A percentile compares a stretch with the other conserved stretches of the same genome.
Evolutionary conservation across 768 basidiomycete species (phyloP).

Genomic region (Lactarius vividus): DNA sequence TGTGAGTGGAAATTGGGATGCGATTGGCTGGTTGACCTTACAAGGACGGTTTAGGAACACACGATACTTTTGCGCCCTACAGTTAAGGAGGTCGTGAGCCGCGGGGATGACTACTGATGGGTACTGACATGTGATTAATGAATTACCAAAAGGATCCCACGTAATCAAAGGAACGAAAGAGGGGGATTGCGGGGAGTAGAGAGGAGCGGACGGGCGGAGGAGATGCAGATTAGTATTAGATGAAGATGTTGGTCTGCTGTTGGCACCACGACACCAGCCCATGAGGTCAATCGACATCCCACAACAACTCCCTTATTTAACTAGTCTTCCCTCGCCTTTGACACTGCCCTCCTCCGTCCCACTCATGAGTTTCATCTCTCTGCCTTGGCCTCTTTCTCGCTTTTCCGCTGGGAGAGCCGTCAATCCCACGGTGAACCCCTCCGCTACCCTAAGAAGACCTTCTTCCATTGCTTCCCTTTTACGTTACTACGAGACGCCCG

Average conservation of each 20-base stretch:
- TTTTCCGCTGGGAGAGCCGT: slow-evolving; percentile 12
- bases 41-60: slow-evolving; percentile 55
- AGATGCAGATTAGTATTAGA: neutral
- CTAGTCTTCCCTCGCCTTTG: neutral
- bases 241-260: neutral
- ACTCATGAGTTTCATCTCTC: slow-evolving; percentile 16
- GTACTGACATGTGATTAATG: neutral
- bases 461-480: slow-evolving; percentile 24
- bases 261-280: neutral
- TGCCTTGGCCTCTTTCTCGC: slow-evolving; percentile 32
- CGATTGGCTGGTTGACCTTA: neutral
- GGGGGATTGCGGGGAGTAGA: neutral
- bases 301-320: neutral
- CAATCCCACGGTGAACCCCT: slow-evolving; percentile 2
- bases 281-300: slow-evolving; percentile 2
- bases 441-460: slow-evolving; percentile 7
- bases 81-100: slow-evolving; percentile 78
- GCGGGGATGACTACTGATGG: slow-evolving; percentile 74
- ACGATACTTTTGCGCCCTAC: slow-evolving; percentile 84
- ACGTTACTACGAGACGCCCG: slow-evolving; percentile 60
- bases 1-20: slow-evolving; percentile 41
- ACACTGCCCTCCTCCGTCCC: neutral
- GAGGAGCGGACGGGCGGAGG: neutral
- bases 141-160: neutral
- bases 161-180: neutral